Evolutionary conservation across 1,284 basidiomycete genomes (phyloP).

Genomic region (Rhodotorula sp.): DNA sequence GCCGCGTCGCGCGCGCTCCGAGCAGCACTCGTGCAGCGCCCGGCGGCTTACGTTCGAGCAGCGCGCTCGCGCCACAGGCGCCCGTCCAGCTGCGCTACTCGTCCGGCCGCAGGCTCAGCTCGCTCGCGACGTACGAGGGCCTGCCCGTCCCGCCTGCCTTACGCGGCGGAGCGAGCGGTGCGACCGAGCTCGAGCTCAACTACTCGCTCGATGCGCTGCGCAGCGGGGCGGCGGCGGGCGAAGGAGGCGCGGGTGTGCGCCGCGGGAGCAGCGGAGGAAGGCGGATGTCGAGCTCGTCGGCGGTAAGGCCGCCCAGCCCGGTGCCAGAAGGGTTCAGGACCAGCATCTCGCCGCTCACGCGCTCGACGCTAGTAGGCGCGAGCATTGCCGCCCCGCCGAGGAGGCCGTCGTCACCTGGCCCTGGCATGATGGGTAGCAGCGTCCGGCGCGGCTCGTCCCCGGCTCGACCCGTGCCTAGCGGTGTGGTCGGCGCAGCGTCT

Average conservation of each 20-base stretch:
- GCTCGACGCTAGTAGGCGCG: neutral
- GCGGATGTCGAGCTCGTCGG: neutral
- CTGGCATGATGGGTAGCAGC: neutral
- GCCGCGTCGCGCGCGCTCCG: neutral
- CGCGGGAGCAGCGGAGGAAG: neutral
- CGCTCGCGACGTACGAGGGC: conserved; percentile 21
- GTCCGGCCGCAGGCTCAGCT: conserved; percentile 15
- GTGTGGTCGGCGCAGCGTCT: neutral
- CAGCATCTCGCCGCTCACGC: neutral
- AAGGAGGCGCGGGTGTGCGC: neutral
- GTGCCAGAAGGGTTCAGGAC: conserved; percentile 1
- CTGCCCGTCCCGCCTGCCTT: conserved; percentile 5
- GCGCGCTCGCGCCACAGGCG: neutral
- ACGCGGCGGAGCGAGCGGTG: neutral
- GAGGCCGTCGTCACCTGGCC: conserved; percentile 1
- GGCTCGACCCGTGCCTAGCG: neutral
- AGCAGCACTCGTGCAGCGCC: neutral
- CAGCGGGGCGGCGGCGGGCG: neutral
- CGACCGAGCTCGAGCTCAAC: neutral
- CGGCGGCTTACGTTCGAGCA: no score
- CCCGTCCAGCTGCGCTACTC: neutral
- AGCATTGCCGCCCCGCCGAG: no score
- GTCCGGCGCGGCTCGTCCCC: neutral
- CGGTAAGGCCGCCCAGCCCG: neutral
- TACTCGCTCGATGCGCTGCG: neutral